A percentile compares a stretch with the other conserved stretches of the same genome.
Conservation (phyloP, 345 rosid genomes). For the Populus tremula region DNA sequence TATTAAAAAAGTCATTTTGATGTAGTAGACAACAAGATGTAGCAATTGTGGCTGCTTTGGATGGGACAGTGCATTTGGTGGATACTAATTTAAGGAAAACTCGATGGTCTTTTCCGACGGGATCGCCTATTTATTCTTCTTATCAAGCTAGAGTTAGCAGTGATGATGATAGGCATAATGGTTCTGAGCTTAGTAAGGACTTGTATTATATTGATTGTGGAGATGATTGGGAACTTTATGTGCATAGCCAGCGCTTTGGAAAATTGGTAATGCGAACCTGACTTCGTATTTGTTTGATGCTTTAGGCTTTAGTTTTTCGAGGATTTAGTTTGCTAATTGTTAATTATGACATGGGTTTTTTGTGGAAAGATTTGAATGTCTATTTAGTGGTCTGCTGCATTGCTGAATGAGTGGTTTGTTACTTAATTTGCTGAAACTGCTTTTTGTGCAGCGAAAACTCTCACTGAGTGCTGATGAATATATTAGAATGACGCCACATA, state of each 20-base stretch:
- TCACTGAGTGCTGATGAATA: constrained; percentile 22
- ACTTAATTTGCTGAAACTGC: neutral
- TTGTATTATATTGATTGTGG: constrained; percentile 56
- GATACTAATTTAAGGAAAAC: constrained; percentile 36
- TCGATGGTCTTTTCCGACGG: constrained; percentile 53
- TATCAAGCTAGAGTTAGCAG: constrained; percentile 41
- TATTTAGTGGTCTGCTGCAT: neutral
- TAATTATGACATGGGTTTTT: neutral
- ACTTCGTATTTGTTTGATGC: neutral
- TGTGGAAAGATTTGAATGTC: neutral
- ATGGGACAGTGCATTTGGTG: constrained; percentile 51
- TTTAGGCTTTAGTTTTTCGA: neutral
- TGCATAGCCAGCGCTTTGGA: constrained; percentile 38
- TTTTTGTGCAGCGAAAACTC: constrained; percentile 17
- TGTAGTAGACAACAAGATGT: constrained; percentile 33
- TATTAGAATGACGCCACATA: constrained; percentile 20
- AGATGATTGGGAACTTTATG: constrained; percentile 55
- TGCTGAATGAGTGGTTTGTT: neutral
- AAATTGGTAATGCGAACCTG: constrained; percentile 30
- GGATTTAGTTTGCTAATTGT: neutral
- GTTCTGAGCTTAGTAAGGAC: constrained; percentile 34
- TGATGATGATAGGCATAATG: constrained; percentile 29
- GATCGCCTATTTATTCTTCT: constrained; percentile 55
- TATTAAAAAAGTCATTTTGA: neutral
- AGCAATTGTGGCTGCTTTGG: constrained; percentile 45